Evolutionary conservation across 2,329 filamentous ascomycete genomes (phyloP).

Genomic region (Zalaria sp.): DNA sequence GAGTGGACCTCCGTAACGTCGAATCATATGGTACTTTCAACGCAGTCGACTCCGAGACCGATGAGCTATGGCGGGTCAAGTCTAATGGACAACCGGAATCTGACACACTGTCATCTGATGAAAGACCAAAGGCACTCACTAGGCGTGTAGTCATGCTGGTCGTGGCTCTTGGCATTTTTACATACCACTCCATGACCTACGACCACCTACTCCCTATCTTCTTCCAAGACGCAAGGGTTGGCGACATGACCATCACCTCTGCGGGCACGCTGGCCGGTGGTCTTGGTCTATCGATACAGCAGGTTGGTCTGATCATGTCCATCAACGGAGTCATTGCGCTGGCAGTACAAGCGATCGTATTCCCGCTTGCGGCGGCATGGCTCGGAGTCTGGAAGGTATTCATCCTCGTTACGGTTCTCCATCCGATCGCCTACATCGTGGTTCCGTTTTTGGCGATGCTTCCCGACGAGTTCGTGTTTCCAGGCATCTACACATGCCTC

Average conservation of each 20-base stretch:
- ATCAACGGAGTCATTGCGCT: constrained; percentile 59
- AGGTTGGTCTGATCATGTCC: constrained; percentile 55
- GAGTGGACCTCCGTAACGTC: constrained; percentile 57
- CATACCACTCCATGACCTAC: constrained; percentile 90
- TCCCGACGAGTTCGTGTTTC: constrained; percentile 37
- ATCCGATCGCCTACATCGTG: constrained; percentile 54
- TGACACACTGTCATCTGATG: constrained; percentile 16
- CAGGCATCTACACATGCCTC: constrained; percentile 52
- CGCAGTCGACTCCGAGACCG: constrained; percentile 35
- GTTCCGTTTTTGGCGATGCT: constrained; percentile 53
- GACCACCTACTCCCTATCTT: constrained; percentile 89
- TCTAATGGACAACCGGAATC: constrained; percentile 24
- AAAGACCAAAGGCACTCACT: constrained; percentile 37
- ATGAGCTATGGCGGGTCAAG: constrained; percentile 36
- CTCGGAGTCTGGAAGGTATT: constrained; percentile 57
- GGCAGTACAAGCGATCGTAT: constrained; percentile 57
- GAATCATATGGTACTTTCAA: constrained; percentile 39
- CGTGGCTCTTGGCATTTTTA: constrained; percentile 75
- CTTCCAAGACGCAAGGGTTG: constrained; percentile 59
- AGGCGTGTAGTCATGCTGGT: constrained; percentile 60
- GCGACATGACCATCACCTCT: constrained; percentile 15
- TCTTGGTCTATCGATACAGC: constrained; percentile 49
- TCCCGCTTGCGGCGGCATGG: constrained; percentile 48
- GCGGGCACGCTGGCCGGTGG: constrained; percentile 35
- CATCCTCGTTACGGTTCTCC: constrained; percentile 48